Evolutionary conservation across 2,329 filamentous ascomycete species (phyloP), one percentile per base, ranked within the genome.

Genomic region (Blumeriella jaapii): DNA sequence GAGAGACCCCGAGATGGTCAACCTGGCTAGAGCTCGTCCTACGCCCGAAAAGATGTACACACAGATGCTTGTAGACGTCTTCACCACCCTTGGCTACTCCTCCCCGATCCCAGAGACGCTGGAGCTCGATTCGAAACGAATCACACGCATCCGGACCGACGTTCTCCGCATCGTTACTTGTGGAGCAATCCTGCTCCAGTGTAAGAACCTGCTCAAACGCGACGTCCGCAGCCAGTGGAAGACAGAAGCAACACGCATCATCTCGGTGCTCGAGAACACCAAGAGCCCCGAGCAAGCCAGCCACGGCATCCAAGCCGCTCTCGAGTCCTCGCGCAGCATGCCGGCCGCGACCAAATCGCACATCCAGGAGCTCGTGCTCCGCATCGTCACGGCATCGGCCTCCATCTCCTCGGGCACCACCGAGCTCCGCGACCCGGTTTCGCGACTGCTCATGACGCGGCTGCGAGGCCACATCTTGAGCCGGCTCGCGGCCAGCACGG

Each of bases 191-290:
- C 62, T 87, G 17, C 61, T 89, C 10, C 84, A 85, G 33, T 80
- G 78, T 57, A 91, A 91, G 62, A 89, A 86, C 48, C 64, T 89
- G 6, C 68, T 91, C 19, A 87, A 86, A 59, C 74, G 83, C 11
- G 82, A 89, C 51, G 80, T 85, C 3, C 74, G 83, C 28, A 71
- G 71, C 9, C 74, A 79, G 13, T 91, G 83, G 83, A 83, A 78
- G 57, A 71, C 66, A 15, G 79, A 87, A 57, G 79, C 81, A 0
- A 63, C 65, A 2, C 74, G 82, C n/a, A 72, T 87, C 45, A 73
- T 80, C 62, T 61, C 71, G 1, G 71, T 83, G 1, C 68, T 87
- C 8, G 77, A 80, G 44, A 69, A 66, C 26, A 60, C 68, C 2
- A 65, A 61, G 38, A 47, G 59, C 2, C 48, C 65, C 2, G 71